phyloP scores from a whole-genome alignment of 2,329 filamentous ascomycete genomes.

The Erysiphe pulchra region DNA sequence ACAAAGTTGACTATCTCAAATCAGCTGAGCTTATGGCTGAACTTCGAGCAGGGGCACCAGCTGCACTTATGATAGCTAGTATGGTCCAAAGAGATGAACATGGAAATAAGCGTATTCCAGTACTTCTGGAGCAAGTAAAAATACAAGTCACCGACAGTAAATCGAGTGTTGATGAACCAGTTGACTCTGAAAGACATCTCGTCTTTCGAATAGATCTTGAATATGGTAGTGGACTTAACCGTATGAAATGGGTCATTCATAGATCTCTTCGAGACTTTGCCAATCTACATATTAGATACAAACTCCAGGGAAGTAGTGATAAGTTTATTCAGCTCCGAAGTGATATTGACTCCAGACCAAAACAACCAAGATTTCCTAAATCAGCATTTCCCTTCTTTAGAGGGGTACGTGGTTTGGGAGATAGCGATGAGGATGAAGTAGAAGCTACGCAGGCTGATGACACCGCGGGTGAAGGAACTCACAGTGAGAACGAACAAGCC shows the following conservation, averaged over 20 bases:
- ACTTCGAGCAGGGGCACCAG: slow-evolving; percentile 71
- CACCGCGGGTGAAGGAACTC: slow-evolving; percentile 35
- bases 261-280: slow-evolving; percentile 72
- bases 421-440: slow-evolving; percentile 43
- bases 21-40: slow-evolving; percentile 94
- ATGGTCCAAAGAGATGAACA: slow-evolving; percentile 97
- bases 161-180: slow-evolving; percentile 27
- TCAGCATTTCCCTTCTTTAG: slow-evolving; percentile 77
- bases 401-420: slow-evolving; percentile 50
- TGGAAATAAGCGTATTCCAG: slow-evolving; percentile 80
- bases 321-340: slow-evolving; percentile 48
- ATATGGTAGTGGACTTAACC: slow-evolving; percentile 80
- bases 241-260: slow-evolving; percentile 91
- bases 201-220: slow-evolving; percentile 82
- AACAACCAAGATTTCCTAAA: slow-evolving; percentile 72
- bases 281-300: slow-evolving; percentile 85
- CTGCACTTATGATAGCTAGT: slow-evolving; percentile 79
- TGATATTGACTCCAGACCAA: slow-evolving; percentile 40
- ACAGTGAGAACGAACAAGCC: slow-evolving; percentile 38
- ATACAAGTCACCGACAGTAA: slow-evolving; percentile 61
- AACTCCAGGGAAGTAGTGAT: slow-evolving; percentile 60
- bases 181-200: slow-evolving; percentile 40
- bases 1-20: slow-evolving; percentile 73
- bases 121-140: slow-evolving; percentile 84
- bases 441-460: slow-evolving; percentile 15